These are phyloP conservation scores for Porphyrellus cyaneotinctus DNA, from an alignment of 768 basidiomycete genomes.

Conservation along the genomic window DNA sequence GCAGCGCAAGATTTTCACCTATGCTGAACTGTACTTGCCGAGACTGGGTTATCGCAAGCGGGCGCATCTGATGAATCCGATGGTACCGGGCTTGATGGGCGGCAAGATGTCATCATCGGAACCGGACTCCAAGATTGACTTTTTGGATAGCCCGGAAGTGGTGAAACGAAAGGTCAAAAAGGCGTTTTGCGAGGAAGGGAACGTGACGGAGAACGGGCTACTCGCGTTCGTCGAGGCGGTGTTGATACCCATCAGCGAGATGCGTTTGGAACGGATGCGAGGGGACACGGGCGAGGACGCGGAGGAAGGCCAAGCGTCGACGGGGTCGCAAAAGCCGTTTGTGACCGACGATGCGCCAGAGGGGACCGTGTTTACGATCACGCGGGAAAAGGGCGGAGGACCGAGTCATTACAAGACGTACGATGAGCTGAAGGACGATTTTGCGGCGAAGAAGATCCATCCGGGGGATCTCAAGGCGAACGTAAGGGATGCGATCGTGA, in stretches of 20 bases:
- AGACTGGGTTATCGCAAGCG: slow-evolving; percentile 90
- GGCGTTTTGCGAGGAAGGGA: slow-evolving; percentile 95
- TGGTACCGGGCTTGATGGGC: slow-evolving; percentile 93
- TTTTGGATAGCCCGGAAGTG: slow-evolving; percentile 81
- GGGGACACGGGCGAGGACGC: slow-evolving; percentile 42
- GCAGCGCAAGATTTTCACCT: slow-evolving; percentile 97
- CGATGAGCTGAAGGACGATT: slow-evolving; percentile 67
- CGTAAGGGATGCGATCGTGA: slow-evolving; percentile 69
- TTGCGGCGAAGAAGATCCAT: slow-evolving; percentile 71
- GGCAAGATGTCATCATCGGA: slow-evolving; percentile 99
- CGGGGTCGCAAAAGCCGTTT: slow-evolving; percentile 59
- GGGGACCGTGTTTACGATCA: slow-evolving; percentile 78
- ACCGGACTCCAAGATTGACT: slow-evolving; percentile 97
- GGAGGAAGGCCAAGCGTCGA: slow-evolving; percentile 43
- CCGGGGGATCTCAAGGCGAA: slow-evolving; percentile 86
- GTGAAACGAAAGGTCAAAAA: slow-evolving; percentile 86
- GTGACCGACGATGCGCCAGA: slow-evolving; percentile 64
- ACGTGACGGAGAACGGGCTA: slow-evolving; percentile 81
- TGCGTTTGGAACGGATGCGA: slow-evolving; percentile 57
- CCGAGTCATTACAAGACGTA: slow-evolving; percentile 68
- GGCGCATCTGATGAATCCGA: slow-evolving; percentile 95
- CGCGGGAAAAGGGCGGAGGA: slow-evolving; percentile 71
- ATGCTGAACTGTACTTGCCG: slow-evolving; percentile 94
- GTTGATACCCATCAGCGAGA: slow-evolving; percentile 79
- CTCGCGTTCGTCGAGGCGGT: slow-evolving; percentile 83